phyloP scores from a whole-genome alignment of 345 rosid species.

The Crucihimalaya himalaica region DNA sequence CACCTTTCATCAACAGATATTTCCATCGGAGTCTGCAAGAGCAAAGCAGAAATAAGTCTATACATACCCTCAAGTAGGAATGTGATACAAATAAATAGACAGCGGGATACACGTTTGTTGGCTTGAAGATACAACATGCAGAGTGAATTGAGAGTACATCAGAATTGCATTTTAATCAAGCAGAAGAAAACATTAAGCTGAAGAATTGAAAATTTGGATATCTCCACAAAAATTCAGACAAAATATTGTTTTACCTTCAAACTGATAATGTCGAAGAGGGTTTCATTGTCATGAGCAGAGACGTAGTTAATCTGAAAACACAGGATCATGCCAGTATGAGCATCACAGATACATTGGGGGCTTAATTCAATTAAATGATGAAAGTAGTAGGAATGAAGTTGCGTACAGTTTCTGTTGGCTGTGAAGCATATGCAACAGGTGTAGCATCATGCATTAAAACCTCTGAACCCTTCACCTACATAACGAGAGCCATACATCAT shows the following conservation, averaged over 20 bases:
- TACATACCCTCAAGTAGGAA: slow-evolving; percentile 2
- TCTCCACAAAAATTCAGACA: slow-evolving; percentile 2
- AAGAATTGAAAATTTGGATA: not conserved
- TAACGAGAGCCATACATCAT: slow-evolving; percentile 24
- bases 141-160: not conserved
- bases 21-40: slow-evolving; percentile 67
- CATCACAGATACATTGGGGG: not conserved
- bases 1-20: slow-evolving; percentile 82
- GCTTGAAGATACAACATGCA: not conserved
- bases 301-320: slow-evolving; percentile 75
- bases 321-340: slow-evolving; percentile 19
- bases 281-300: slow-evolving; percentile 99
- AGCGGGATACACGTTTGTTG: not conserved
- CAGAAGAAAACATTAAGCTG: not conserved
- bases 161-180: not conserved
- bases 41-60: slow-evolving; percentile 27
- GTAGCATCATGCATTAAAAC: slow-evolving; percentile 64
- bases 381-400: slow-evolving; percentile 15
- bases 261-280: slow-evolving; percentile 80
- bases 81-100: not conserved
- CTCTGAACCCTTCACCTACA: slow-evolving; percentile 79
- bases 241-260: slow-evolving; percentile 58
- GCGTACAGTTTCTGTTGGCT: slow-evolving; percentile 76
- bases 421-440: slow-evolving; percentile 75
- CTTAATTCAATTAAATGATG: slow-evolving; percentile 16